Conservation (phyloP, 2,329 filamentous ascomycete genomes). For the Domatiomyces catenatus region DNA sequence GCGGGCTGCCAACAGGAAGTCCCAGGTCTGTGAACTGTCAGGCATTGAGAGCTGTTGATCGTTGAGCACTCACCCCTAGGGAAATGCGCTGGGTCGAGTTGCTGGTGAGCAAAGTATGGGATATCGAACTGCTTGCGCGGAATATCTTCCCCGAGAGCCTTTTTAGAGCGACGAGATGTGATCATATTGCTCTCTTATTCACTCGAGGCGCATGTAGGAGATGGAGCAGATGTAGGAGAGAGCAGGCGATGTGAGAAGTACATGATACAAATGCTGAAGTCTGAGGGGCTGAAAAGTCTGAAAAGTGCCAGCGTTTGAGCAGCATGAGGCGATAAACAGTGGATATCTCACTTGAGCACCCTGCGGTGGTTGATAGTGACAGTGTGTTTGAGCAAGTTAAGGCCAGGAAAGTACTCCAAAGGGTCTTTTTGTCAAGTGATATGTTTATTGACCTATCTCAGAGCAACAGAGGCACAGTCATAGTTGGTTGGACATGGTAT, state of each 20-base stretch:
- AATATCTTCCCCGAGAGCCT: neutral
- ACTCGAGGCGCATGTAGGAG: neutral
- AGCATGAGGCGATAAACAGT: no score
- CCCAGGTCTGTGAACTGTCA: neutral
- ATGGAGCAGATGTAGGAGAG: no score
- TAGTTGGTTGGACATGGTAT: no score
- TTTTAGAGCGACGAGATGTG: neutral
- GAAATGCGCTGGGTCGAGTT: conserved; percentile 14
- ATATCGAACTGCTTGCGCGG: conserved; percentile 1
- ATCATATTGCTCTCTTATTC: neutral
- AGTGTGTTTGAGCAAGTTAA: no score
- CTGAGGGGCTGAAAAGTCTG: neutral
- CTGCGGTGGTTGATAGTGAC: no score
- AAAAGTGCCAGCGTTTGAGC: no score
- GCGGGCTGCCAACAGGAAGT: conserved; percentile 7
- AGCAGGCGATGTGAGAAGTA: no score
- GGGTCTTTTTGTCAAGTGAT: no score
- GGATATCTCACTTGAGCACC: no score
- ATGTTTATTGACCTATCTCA: no score
- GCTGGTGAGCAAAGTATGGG: conserved; percentile 17
- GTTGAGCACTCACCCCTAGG: conserved; percentile 8
- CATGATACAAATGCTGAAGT: neutral
- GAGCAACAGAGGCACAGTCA: no score
- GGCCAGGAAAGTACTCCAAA: no score
- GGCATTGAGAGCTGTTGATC: neutral